Percentiles rank a stretch among this genome's conserved stretches.
Conservation (phyloP, 768 basidiomycete species). For the Tylopilus sp. region DNA sequence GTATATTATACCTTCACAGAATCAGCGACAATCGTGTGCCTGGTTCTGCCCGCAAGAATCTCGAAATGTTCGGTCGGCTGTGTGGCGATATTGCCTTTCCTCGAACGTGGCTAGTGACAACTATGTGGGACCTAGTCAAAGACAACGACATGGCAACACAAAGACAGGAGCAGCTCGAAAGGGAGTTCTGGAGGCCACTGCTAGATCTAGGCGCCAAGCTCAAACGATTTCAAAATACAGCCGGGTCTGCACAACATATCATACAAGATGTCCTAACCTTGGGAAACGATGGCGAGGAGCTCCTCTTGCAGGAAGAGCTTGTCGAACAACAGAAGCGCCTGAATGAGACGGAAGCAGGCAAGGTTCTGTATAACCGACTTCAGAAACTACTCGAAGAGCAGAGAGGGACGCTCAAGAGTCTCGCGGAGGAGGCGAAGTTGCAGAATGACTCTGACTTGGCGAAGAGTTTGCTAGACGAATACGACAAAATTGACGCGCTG, state of each 20-base stretch:
- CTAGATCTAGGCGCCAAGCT: not conserved
- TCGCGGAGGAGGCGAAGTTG: conserved; percentile 16
- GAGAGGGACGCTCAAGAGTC: conserved; percentile 9
- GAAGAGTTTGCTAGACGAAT: conserved; percentile 9
- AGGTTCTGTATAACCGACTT: conserved; percentile 11
- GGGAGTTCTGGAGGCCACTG: conserved; percentile 22
- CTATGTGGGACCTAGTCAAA: conserved; percentile 33
- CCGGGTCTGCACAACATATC: not conserved
- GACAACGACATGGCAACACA: conserved; percentile 6
- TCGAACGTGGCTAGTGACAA: conserved; percentile 36
- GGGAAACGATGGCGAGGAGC: not conserved
- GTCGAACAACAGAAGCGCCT: conserved; percentile 9
- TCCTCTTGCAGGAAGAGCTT: conserved; percentile 5
- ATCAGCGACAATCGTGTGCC: conserved; percentile 35
- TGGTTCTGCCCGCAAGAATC: conserved; percentile 28
- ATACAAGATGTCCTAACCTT: not conserved
- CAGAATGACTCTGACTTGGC: conserved; percentile 11
- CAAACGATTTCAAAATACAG: conserved; percentile 1
- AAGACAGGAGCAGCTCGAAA: conserved; percentile 24
- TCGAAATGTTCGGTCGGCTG: conserved; percentile 32
- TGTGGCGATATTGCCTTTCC: conserved; percentile 31
- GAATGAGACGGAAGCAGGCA: conserved; percentile 23
- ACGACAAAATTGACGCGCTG: conserved; percentile 1
- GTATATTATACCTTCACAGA: conserved; percentile 33
- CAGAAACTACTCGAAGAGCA: conserved; percentile 19